Base-by-base conservation (phyloP, 2,329 filamentous ascomycete genomes). In the Penicillium sp. region DNA sequence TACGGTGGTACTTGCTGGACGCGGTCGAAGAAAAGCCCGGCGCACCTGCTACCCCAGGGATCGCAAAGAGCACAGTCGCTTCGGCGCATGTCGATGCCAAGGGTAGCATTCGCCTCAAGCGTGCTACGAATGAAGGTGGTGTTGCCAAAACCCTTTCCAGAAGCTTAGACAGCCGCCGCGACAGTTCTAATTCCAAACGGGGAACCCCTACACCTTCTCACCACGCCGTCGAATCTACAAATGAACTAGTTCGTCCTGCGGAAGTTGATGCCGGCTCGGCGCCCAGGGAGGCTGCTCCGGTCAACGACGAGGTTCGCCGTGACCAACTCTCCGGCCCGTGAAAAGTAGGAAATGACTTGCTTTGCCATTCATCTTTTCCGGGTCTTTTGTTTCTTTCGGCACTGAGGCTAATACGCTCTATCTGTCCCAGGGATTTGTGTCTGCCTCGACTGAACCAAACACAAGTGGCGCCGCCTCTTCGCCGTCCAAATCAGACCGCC, bases 1-100 rank as follows among this genome's bases (percentile, higher is more conserved):
- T 99, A 45, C 86, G 93, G 32, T 99, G 94, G 94, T 97, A 97
- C 74, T 83, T 99, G 5, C 87, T 99, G 34, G 93, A 99, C 69
- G 94, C 94, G 0, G 83, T 85, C 2, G 94, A 99, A 74, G 94
- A 99, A 74, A 97, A 96, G 68, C 86, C 91, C 0, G 89, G 89
- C 1, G 92, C 92, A 2, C 94, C 94, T 0, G 88, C 89, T n/a
- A 97, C 93, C 0, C 93, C 94, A 0, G 92, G 93, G 0, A 83
- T 96, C 51, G 91, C 90, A 38, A 96, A 96, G 73, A 92, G 88
- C 61, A 97, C 94, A 0, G 92, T 97, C 14, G 91, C 91, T 11
- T 88, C 90, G 38, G 92, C 91, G 59, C 88, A 89, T 50, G 89
- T 97, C 38, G 92, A 94, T 71, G 94, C 91, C 2, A 88, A 87